Percentiles rank a stretch among this genome's conserved stretches.
phyloP scores from a whole-genome alignment of 1,284 basidiomycete species.

The Trametes polyzona region DNA sequence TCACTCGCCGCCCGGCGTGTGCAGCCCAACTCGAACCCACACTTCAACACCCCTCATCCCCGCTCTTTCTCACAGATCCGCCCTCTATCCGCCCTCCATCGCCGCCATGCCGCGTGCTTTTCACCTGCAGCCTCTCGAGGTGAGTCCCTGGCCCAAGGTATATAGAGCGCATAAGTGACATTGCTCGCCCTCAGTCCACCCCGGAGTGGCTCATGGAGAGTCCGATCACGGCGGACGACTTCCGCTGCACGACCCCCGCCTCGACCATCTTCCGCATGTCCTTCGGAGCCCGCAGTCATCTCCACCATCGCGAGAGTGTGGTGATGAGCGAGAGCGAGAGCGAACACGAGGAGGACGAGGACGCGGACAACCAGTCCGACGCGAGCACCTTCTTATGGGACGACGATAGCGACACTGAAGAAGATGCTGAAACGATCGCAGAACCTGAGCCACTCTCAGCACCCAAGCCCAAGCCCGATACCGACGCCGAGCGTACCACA shows the following conservation, averaged over 20 bases:
- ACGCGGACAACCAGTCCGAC: slow-evolving; percentile 8
- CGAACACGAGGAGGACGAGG: slow-evolving; percentile 9
- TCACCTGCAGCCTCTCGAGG: slow-evolving; percentile 15
- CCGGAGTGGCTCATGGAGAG: slow-evolving; percentile 26
- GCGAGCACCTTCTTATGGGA: slow-evolving; percentile 8
- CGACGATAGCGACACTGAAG: slow-evolving; percentile 3
- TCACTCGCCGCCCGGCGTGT: background rate
- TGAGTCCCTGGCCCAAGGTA: background rate
- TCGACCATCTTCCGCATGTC: slow-evolving; percentile 27
- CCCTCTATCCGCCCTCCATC: background rate
- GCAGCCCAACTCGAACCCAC: background rate
- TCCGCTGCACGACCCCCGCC: slow-evolving; percentile 19
- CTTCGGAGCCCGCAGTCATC: slow-evolving; percentile 9
- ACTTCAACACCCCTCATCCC: background rate
- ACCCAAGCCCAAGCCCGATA: background rate
- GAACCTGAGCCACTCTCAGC: background rate
- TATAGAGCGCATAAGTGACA: background rate
- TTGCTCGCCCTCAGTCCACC: slow-evolving; percentile 4
- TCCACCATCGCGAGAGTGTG: slow-evolving; percentile 11
- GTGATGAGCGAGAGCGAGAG: background rate
- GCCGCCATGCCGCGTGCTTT: background rate
- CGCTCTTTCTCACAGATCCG: background rate
- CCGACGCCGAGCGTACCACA: too few species aligned
- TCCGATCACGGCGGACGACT: slow-evolving; percentile 25
- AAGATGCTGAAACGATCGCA: slow-evolving; percentile 8